Percentiles rank a stretch among this genome's conserved stretches.
These are phyloP conservation scores for Microdochium paspali DNA, from an alignment of 2,329 filamentous ascomycete species.

Conservation along the genomic window DNA sequence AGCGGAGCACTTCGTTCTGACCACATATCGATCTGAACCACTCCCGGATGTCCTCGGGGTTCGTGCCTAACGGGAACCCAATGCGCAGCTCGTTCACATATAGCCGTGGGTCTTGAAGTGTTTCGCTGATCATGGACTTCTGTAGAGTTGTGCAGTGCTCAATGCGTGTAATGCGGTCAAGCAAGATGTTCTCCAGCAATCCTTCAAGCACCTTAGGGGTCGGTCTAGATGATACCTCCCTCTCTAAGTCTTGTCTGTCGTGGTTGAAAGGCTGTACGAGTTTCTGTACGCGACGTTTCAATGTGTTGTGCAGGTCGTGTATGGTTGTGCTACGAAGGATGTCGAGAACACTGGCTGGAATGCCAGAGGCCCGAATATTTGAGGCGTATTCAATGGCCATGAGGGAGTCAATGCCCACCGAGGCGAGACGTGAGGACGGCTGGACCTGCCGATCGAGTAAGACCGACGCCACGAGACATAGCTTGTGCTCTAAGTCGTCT, in stretches of 20 bases:
- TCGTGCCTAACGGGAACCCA: slow-evolving; percentile 31
- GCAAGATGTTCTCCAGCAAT: slow-evolving; percentile 1
- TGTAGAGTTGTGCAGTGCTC: slow-evolving; percentile 65
- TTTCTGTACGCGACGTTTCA: neutral
- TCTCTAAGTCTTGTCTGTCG: neutral
- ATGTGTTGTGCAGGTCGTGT: slow-evolving; percentile 7
- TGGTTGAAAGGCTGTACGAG: neutral
- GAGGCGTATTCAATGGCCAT: slow-evolving; percentile 47
- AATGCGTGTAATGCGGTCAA: slow-evolving; percentile 28
- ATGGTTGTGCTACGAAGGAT: slow-evolving; percentile 48
- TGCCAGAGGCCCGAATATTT: slow-evolving; percentile 45
- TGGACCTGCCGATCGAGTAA: slow-evolving; percentile 16
- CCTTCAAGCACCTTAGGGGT: neutral
- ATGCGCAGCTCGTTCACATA: slow-evolving; percentile 77
- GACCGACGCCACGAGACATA: slow-evolving; percentile 20
- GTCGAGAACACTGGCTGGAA: slow-evolving; percentile 45
- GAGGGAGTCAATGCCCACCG: slow-evolving; percentile 30
- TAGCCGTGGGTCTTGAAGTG: slow-evolving; percentile 41
- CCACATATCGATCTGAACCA: slow-evolving; percentile 40
- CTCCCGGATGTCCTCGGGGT: slow-evolving; percentile 27
- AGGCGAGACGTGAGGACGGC: slow-evolving; percentile 18
- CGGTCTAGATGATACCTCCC: neutral
- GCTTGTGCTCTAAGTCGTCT: slow-evolving; percentile 21
- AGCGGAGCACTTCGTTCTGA: slow-evolving; percentile 59
- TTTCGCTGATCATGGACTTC: slow-evolving; percentile 72